These are phyloP conservation scores for Candida suzukii DNA, from an alignment of 805 yeast species.

Conservation along the genomic window DNA sequence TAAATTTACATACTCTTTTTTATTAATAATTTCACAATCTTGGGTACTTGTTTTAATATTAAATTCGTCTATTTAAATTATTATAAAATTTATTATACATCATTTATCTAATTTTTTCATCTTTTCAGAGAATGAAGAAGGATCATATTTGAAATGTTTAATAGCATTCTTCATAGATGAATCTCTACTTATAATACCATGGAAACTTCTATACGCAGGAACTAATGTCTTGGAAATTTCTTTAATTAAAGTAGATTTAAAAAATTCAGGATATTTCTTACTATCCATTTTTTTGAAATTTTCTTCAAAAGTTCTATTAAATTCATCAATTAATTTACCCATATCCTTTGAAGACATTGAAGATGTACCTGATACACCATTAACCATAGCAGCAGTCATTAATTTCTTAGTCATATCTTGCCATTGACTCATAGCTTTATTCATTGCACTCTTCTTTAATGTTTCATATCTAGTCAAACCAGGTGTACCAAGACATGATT, in stretches of 20 bases:
- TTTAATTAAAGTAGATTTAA: constrained; percentile 55
- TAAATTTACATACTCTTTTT: too few relatives aligned
- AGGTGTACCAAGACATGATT: constrained; percentile 43
- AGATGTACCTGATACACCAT: constrained; percentile 34
- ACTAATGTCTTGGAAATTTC: constrained; percentile 68
- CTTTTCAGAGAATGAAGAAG: constrained; percentile 27
- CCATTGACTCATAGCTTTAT: constrained; percentile 73
- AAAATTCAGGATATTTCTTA: constrained; percentile 25
- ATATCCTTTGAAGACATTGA: constrained; percentile 68
- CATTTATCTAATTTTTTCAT: constrained; percentile 22
- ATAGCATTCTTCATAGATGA: background rate
- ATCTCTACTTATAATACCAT: constrained; percentile 56
- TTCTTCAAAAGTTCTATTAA: constrained; percentile 79
- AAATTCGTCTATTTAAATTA: too few relatives aligned
- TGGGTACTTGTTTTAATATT: too few relatives aligned
- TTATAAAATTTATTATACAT: too few relatives aligned
- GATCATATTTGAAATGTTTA: constrained; percentile 56
- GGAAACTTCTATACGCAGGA: constrained; percentile 81
- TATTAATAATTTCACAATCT: too few relatives aligned
- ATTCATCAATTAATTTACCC: constrained; percentile 49
- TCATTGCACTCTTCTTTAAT: constrained; percentile 66
- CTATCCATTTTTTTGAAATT: constrained; percentile 59
- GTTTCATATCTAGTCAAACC: constrained; percentile 62
- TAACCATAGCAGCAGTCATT: constrained; percentile 72
- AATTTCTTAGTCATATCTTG: constrained; percentile 66